A percentile compares a stretch with the other conserved stretches of the same genome.
phyloP scores from a whole-genome alignment of 768 basidiomycete genomes.

The Suillus luteus region DNA sequence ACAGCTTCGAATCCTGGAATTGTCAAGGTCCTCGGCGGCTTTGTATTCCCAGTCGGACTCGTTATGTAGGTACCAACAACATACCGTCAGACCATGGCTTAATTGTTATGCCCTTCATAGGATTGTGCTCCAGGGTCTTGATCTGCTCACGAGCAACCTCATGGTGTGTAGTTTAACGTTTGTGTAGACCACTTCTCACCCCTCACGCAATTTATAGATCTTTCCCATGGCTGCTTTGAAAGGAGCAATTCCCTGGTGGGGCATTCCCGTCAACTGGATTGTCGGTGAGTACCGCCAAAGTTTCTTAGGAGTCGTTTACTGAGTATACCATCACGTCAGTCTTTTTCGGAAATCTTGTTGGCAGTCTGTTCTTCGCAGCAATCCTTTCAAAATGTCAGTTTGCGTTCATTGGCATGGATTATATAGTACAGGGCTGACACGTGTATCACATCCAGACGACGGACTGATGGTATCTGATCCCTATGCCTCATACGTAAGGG shows the following conservation, averaged over 20 bases:
- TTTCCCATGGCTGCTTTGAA: conserved; percentile 71
- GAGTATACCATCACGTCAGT: conserved; percentile 41
- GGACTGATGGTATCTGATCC: conserved; percentile 62
- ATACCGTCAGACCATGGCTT: neutral
- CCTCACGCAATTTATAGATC: conserved; percentile 39
- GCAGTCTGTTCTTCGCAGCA: conserved; percentile 70
- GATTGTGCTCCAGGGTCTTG: conserved; percentile 72
- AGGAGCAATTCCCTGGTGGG: conserved; percentile 69
- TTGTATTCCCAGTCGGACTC: conserved; percentile 77
- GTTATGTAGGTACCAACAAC: conserved; percentile 54
- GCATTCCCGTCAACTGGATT: conserved; percentile 65
- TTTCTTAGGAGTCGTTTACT: neutral
- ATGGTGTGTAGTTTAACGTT: conserved; percentile 46
- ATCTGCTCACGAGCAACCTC: conserved; percentile 76
- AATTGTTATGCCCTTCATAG: conserved; percentile 35
- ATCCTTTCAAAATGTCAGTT: conserved; percentile 64
- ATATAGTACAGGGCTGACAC: conserved; percentile 1
- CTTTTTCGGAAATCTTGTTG: conserved; percentile 66
- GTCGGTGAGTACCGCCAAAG: conserved; percentile 47
- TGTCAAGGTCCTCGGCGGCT: conserved; percentile 63
- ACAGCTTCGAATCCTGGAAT: conserved; percentile 61
- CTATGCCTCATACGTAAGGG: conserved; percentile 52
- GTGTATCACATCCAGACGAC: conserved; percentile 42
- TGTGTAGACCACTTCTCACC: conserved; percentile 8
- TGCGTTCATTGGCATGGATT: conserved; percentile 2